Evolutionary conservation across 169 alveolate genomes (phyloP).

Genomic region (Plasmodium vinckei): DNA sequence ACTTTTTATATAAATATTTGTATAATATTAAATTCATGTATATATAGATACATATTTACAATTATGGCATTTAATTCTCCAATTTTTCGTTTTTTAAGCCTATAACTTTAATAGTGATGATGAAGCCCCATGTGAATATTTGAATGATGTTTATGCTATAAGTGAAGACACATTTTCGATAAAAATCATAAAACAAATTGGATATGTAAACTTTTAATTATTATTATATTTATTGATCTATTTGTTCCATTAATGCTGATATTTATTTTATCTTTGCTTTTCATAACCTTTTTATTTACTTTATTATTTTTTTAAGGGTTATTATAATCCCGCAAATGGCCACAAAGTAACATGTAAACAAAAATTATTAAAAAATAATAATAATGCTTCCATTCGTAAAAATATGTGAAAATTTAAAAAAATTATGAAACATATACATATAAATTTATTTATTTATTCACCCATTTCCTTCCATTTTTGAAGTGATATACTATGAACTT

Average conservation of each 20-base stretch:
- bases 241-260: neutral
- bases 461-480: neutral
- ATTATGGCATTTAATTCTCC: neutral
- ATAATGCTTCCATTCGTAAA: neutral
- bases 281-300: constrained; percentile 10
- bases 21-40: constrained; percentile 2
- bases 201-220: constrained; percentile 29
- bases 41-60: neutral
- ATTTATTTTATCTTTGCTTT: neutral
- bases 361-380: neutral
- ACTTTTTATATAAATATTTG: constrained; percentile 1
- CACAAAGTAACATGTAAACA: constrained; percentile 72
- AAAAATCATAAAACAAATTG: constrained; percentile 71
- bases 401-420: neutral
- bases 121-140: constrained; percentile 75
- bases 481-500: constrained; percentile 65
- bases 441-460: no score
- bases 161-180: constrained; percentile 75
- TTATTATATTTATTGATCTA: neutral
- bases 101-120: constrained; percentile 76
- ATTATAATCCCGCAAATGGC: constrained; percentile 75
- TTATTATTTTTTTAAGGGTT: constrained; percentile 47
- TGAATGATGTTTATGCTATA: constrained; percentile 67
- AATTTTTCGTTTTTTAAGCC: constrained; percentile 23
- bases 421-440: neutral